Evolutionary conservation across 176 grass and related monocot species (phyloP).

Genomic region (Panicum miliaceum): DNA sequence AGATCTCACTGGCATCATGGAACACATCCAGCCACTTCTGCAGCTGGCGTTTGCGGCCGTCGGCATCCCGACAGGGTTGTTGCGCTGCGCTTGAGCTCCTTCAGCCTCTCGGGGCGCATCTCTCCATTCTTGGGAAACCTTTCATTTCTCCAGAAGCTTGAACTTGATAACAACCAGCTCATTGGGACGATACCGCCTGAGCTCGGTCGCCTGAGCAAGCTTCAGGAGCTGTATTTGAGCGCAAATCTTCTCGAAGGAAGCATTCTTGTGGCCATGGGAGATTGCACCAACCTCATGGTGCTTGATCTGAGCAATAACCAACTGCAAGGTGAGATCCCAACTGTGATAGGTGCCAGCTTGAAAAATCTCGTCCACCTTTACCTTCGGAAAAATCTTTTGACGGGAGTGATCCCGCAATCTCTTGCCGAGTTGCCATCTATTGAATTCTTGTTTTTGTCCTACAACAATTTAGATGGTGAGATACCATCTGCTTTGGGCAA

Average conservation of each 20-base stretch:
- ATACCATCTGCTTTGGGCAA: slow-evolving; percentile 5
- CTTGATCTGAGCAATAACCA: background rate
- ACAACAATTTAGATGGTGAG: background rate
- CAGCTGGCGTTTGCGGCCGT: slow-evolving; percentile 27
- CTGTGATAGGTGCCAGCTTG: background rate
- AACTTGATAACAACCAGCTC: slow-evolving; percentile 5
- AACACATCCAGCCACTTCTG: slow-evolving; percentile 34
- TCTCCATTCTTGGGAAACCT: slow-evolving; percentile 50
- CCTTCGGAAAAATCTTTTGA: background rate
- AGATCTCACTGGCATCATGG: slow-evolving; percentile 37
- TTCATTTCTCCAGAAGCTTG: slow-evolving; percentile 21
- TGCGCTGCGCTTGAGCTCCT: background rate
- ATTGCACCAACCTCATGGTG: background rate
- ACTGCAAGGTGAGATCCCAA: slow-evolving; percentile 41
- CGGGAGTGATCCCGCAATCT: slow-evolving; percentile 7
- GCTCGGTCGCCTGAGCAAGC: slow-evolving; percentile 17
- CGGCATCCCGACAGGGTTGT: slow-evolving; percentile 37
- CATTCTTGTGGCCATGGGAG: slow-evolving; percentile 9
- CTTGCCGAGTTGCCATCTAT: slow-evolving; percentile 15
- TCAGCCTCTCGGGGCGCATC: slow-evolving; percentile 1
- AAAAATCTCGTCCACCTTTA: slow-evolving; percentile 7
- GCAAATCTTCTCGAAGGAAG: slow-evolving; percentile 34
- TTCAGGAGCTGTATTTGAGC: slow-evolving; percentile 17
- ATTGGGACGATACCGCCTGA: slow-evolving; percentile 13
- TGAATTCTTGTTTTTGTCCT: background rate